Base-by-base conservation (phyloP, 768 basidiomycete genomes). In the Auriscalpium orientale region DNA sequence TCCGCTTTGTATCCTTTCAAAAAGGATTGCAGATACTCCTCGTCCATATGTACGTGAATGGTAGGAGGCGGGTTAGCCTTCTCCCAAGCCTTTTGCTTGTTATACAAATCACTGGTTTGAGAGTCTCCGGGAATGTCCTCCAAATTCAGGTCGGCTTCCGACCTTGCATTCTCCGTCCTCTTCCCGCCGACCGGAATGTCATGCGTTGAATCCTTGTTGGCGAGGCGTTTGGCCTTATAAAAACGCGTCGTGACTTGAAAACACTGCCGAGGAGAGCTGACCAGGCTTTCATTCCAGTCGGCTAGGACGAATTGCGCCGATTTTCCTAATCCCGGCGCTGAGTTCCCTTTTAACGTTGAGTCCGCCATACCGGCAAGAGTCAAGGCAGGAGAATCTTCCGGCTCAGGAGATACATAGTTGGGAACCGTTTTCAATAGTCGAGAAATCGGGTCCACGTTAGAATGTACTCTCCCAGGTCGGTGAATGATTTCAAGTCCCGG, bases 401-500 rank as follows among this genome's bases (percentile, higher is more conserved):
- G n/a, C 5, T 2, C 5, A 2, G 53, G 59, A 2, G 57, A 49
- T 4, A 15, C 20, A 13, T 55, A 52, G 4, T 45, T 13, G 7
- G 49, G 53, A 3, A 46, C 34, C 9, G 8, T 34, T 35, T 43
- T 6, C 0, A 52, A 40, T 8, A 67, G 56, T 11, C 64, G n/a
- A 8, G 66, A 65, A 10, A 67, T 28, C 1, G 67, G 67, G 45
- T 67, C 66, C 12, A 67, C 56, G 51, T 74, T 74, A 1, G 68
- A 71, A 46, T 74, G 72, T 0, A 70, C 55, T 18, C 64, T 11
- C 0, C 72, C 72, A 0, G 70, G 58, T 15, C 69, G 54, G 46
- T 73, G 72, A 0, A 69, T 58, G 11, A 73, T 71, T 43, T 60
- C 58, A 0, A 74, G 56, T 0, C 57, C 57, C 0, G 67, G 72